These are phyloP conservation scores for Hanseniaspora jakobsenii DNA, from an alignment of 805 yeast genomes.

Conservation along the genomic window DNA sequence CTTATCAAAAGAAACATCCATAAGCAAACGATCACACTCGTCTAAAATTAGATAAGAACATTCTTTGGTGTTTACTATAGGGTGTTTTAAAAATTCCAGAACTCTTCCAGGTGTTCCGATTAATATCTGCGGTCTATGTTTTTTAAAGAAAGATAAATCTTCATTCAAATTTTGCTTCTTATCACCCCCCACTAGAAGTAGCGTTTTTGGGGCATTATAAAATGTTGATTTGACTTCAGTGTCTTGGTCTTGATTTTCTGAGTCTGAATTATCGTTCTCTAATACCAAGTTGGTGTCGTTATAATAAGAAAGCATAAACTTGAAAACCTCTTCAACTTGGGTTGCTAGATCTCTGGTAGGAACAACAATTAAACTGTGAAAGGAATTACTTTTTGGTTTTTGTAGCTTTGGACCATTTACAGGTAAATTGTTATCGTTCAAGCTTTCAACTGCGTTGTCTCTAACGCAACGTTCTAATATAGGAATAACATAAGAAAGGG, in stretches of 20 bases:
- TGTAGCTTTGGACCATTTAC: conserved; percentile 24
- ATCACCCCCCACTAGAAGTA: conserved; percentile 47
- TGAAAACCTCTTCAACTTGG: conserved; percentile 60
- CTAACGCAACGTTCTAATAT: conserved; percentile 51
- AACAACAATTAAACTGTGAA: conserved; percentile 60
- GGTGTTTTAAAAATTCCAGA: conserved; percentile 51
- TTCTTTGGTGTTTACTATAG: conserved; percentile 47
- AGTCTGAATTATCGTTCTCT: background rate
- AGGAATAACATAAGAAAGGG: conserved; percentile 81
- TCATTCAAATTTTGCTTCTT: conserved; percentile 52
- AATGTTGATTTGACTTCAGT: conserved; percentile 18
- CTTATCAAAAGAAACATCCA: conserved; percentile 62
- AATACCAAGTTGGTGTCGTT: conserved; percentile 33
- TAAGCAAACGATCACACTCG: conserved; percentile 73
- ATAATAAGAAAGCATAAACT: conserved; percentile 43
- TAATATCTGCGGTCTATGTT: conserved; percentile 54
- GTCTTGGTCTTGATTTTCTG: conserved; percentile 20
- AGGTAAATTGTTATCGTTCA: conserved; percentile 22
- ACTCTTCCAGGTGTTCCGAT: conserved; percentile 91
- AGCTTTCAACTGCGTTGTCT: conserved; percentile 16
- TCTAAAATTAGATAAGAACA: conserved; percentile 72
- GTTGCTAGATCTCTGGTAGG: conserved; percentile 56
- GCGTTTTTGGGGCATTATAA: conserved; percentile 31
- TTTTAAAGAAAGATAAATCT: conserved; percentile 50
- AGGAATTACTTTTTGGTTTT: conserved; percentile 45